Evolutionary conservation across 805 yeast genomes (phyloP).

Genomic region (Ascoidea asiatica): DNA sequence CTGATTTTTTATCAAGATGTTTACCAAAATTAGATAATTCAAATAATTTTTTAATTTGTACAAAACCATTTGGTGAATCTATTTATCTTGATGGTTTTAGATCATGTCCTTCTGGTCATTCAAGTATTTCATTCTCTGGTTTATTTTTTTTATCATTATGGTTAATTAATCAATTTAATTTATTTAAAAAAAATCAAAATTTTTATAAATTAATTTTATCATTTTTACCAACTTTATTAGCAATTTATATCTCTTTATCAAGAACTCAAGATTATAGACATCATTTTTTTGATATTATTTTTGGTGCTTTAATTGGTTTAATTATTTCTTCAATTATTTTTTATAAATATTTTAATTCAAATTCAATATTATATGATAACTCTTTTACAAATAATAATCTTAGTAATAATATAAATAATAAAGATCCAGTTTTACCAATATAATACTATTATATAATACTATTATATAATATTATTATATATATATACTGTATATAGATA

Average conservation of each 20-base stretch:
- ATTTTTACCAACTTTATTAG: slow-evolving; percentile 46
- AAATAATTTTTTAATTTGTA: slow-evolving; percentile 26
- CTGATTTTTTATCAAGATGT: slow-evolving; percentile 85
- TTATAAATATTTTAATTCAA: not conserved
- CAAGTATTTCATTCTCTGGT: slow-evolving; percentile 59
- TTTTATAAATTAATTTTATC: slow-evolving; percentile 50
- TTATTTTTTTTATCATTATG: slow-evolving; percentile 52
- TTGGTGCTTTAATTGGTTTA: slow-evolving; percentile 64
- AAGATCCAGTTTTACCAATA: too few relatives aligned
- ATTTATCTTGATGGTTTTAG: slow-evolving; percentile 51
- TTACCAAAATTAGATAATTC: slow-evolving; percentile 45
- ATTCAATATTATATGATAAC: too few relatives aligned
- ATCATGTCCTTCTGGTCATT: slow-evolving; percentile 77
- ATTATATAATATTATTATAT: too few relatives aligned
- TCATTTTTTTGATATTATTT: slow-evolving; percentile 72
- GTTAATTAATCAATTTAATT: slow-evolving; percentile 52
- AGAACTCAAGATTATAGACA: slow-evolving; percentile 91
- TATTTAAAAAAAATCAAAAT: slow-evolving; percentile 36
- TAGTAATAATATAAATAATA: too few relatives aligned
- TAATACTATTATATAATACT: too few relatives aligned
- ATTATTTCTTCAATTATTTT: slow-evolving; percentile 28
- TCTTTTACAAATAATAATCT: too few relatives aligned
- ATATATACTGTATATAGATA: too few relatives aligned
- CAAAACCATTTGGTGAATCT: slow-evolving; percentile 19
- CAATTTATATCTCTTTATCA: slow-evolving; percentile 66